Evolutionary conservation across 2,329 filamentous ascomycete species (phyloP).

Genomic region (Dothistroma septosporum): DNA sequence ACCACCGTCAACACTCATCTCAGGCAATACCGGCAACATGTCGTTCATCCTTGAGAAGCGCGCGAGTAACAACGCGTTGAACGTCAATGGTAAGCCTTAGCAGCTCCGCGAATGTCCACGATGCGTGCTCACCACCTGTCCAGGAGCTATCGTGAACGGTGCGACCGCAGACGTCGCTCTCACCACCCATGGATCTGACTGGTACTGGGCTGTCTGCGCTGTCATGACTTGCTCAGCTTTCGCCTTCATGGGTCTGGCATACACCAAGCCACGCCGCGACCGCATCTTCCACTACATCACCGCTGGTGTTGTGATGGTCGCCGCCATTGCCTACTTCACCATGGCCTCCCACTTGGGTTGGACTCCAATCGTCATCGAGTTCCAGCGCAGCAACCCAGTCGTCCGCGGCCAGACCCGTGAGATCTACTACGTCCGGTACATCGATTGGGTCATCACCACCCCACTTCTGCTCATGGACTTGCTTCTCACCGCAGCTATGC

Average conservation of each 20-base stretch:
- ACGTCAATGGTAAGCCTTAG: not conserved
- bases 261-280: conserved; percentile 52
- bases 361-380: conserved; percentile 61
- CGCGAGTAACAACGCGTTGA: not conserved
- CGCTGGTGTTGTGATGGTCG: conserved; percentile 54
- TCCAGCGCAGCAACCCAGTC: conserved; percentile 42
- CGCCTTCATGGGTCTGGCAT: conserved; percentile 49
- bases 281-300: conserved; percentile 64
- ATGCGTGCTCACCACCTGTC: not conserved
- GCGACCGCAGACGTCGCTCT: conserved; percentile 52
- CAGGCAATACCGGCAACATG: not conserved
- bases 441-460: conserved; percentile 63
- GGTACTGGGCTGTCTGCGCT: conserved; percentile 59
- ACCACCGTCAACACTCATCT: not conserved
- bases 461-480: conserved; percentile 61
- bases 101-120: not conserved
- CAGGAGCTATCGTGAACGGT: conserved; percentile 46
- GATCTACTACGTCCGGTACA: conserved; percentile 64
- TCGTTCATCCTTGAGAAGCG: not conserved
- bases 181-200: conserved; percentile 57
- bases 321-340: conserved; percentile 61
- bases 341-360: conserved; percentile 65
- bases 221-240: conserved; percentile 56
- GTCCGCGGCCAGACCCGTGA: conserved; percentile 54
- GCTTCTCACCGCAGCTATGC: conserved; percentile 60